Evolutionary conservation across 2,329 filamentous ascomycete genomes (phyloP).

Genomic region (Colletotrichum sp.): DNA sequence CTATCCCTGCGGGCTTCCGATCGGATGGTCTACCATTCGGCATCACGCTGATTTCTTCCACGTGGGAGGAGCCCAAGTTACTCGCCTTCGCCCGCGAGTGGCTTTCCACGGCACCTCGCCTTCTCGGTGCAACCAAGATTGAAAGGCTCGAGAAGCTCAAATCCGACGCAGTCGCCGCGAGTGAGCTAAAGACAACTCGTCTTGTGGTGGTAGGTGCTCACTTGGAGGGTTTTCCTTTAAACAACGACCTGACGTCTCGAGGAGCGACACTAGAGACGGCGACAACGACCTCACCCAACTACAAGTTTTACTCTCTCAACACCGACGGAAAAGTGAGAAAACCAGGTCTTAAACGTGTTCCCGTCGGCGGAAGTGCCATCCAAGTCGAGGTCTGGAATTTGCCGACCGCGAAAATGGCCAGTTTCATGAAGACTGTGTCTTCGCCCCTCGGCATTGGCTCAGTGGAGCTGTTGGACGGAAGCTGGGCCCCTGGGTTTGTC

Average conservation of each 20-base stretch:
- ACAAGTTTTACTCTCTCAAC: conserved; percentile 33
- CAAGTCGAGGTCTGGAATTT: conserved; percentile 41
- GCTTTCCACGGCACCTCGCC: conserved; percentile 24
- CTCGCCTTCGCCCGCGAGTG: conserved; percentile 31
- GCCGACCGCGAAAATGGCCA: conserved; percentile 30
- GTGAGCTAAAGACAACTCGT: conserved; percentile 9
- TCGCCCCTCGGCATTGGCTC: conserved; percentile 39
- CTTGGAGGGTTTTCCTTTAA: conserved; percentile 37
- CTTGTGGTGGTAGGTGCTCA: conserved; percentile 40
- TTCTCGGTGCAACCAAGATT: conserved; percentile 32
- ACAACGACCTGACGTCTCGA: conserved; percentile 34
- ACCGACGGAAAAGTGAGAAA: conserved; percentile 26
- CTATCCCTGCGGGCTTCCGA: conserved; percentile 54
- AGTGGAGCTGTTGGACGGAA: conserved; percentile 35
- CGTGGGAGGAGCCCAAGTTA: conserved; percentile 38
- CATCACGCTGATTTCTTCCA: conserved; percentile 38
- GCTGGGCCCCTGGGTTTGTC: conserved; percentile 40
- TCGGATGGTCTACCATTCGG: conserved; percentile 41
- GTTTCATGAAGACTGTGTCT: conserved; percentile 36
- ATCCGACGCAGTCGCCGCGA: conserved; percentile 19
- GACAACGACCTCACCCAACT: conserved; percentile 33
- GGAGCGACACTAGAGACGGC: conserved; percentile 28
- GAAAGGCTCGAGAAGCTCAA: conserved; percentile 4
- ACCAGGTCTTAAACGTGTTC: conserved; percentile 35
- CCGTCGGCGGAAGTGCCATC: conserved; percentile 28